These are phyloP conservation scores for Calonectria fujianensis DNA, from an alignment of 2,329 filamentous ascomycete genomes.

Conservation along the genomic window DNA sequence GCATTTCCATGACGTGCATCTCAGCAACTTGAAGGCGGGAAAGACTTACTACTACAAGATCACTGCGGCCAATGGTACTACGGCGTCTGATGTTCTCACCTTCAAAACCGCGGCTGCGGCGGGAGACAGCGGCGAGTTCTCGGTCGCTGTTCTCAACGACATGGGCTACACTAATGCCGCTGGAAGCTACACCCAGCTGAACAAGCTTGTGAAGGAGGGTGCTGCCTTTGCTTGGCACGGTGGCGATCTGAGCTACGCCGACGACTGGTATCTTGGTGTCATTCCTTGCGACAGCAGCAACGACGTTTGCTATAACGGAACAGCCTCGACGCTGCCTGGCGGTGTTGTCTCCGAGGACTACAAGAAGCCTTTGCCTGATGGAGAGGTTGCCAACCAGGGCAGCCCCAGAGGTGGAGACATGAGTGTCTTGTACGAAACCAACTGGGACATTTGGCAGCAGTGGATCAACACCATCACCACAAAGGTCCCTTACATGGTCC, in stretches of 20 bases:
- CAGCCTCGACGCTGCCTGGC: not conserved
- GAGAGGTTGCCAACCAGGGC: conserved; percentile 68
- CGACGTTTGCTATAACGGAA: conserved; percentile 11
- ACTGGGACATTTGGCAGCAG: conserved; percentile 72
- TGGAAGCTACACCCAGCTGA: conserved; percentile 10
- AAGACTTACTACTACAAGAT: conserved; percentile 19
- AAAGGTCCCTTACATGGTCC: conserved; percentile 70
- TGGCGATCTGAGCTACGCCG: conserved; percentile 11
- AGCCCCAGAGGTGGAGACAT: conserved; percentile 68
- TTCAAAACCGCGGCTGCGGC: conserved; percentile 9
- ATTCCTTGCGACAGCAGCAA: conserved; percentile 11
- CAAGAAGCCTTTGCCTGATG: conserved; percentile 64
- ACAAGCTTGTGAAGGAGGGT: conserved; percentile 13
- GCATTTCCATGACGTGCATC: conserved; percentile 12
- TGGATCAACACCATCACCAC: conserved; percentile 65
- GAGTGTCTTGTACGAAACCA: conserved; percentile 69
- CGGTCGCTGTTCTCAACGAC: conserved; percentile 2
- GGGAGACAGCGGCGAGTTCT: conserved; percentile 1
- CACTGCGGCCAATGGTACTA: not conserved
- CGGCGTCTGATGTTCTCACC: conserved; percentile 7
- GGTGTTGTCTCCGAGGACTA: conserved; percentile 59
- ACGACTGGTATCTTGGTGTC: conserved; percentile 9
- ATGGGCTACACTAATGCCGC: conserved; percentile 18
- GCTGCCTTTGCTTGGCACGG: conserved; percentile 14
- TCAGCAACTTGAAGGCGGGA: conserved; percentile 8